phyloP scores from a whole-genome alignment of 345 rosid genomes.

The Arabis hirsuta region DNA sequence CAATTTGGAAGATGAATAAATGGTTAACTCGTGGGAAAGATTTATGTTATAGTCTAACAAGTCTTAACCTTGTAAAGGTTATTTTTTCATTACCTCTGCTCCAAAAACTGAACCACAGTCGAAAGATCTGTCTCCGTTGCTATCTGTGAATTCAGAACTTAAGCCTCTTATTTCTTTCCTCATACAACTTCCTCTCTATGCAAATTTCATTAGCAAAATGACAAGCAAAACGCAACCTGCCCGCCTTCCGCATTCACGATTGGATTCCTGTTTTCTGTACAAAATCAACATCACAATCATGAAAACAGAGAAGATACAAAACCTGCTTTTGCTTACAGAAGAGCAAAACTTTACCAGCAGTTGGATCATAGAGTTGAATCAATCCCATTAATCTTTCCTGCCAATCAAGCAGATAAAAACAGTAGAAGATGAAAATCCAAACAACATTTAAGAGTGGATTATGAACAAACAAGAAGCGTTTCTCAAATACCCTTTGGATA shows the following conservation, averaged over 20 bases:
- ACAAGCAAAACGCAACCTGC: slow-evolving; percentile 28
- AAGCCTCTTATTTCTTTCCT: not conserved
- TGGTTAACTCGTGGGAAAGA: too few relatives aligned
- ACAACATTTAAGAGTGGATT: not conserved
- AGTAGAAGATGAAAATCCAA: not conserved
- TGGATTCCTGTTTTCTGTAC: slow-evolving; percentile 7
- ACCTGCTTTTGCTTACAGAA: not conserved
- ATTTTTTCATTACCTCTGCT: not conserved
- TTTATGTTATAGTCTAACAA: too few relatives aligned
- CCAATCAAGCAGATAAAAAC: not conserved
- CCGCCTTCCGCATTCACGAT: not conserved
- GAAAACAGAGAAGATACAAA: not conserved
- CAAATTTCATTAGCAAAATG: slow-evolving; percentile 4
- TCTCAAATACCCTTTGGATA: slow-evolving; percentile 5
- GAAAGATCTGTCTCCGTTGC: not conserved
- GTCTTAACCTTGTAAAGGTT: too few relatives aligned
- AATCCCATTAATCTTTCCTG: slow-evolving; percentile 5
- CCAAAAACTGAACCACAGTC: slow-evolving; percentile 8
- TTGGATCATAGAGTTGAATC: not conserved
- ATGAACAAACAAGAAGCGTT: not conserved
- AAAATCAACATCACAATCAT: not conserved
- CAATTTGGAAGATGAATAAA: too few relatives aligned
- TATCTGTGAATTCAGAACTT: slow-evolving; percentile 15
- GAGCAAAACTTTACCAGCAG: slow-evolving; percentile 4
- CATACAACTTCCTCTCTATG: slow-evolving; percentile 20